Evolutionary conservation across 441 rosid species (phyloP).

Genomic region (Hypseocharis bilobata): DNA sequence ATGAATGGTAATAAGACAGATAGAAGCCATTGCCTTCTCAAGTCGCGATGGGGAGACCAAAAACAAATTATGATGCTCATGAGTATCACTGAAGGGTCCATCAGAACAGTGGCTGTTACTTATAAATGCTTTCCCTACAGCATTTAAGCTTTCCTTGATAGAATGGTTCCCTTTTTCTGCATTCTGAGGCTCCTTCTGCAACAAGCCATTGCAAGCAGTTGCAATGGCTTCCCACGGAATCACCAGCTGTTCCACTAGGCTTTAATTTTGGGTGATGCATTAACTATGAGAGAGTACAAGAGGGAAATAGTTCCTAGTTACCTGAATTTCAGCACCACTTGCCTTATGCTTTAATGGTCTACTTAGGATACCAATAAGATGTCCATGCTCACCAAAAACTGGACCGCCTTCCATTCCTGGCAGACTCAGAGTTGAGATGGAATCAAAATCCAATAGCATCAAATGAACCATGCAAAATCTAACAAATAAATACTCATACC

Average conservation of each 20-base stretch:
- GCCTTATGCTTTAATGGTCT: constrained; percentile 76
- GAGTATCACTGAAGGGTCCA: constrained; percentile 19
- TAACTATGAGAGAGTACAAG: constrained; percentile 31
- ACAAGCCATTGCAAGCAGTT: constrained; percentile 70
- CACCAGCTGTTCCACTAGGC: constrained; percentile 95
- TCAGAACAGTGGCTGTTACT: constrained; percentile 23
- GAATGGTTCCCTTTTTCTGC: constrained; percentile 35
- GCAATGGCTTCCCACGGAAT: constrained; percentile 97
- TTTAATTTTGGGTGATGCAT: constrained; percentile 59
- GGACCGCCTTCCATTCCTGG: constrained; percentile 93
- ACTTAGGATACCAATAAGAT: constrained; percentile 62
- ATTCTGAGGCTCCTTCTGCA: constrained; percentile 53
- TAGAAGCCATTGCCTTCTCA: constrained; percentile 58
- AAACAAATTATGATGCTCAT: constrained; percentile 17
- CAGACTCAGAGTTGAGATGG: constrained; percentile 17
- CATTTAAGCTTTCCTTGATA: constrained; percentile 37
- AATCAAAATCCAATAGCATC: constrained; percentile 22
- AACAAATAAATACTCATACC: constrained; percentile 43
- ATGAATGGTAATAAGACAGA: constrained; percentile 67
- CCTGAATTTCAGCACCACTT: constrained; percentile 88
- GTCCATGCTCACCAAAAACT: constrained; percentile 50
- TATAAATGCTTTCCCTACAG: constrained; percentile 31
- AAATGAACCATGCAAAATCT: constrained; percentile 17
- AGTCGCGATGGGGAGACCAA: constrained; percentile 27
- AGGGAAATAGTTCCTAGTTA: constrained; percentile 29